These are phyloP conservation scores for Talaromyces thailandensis DNA, from an alignment of 495 filamentous ascomycete genomes.

Conservation along the genomic window DNA sequence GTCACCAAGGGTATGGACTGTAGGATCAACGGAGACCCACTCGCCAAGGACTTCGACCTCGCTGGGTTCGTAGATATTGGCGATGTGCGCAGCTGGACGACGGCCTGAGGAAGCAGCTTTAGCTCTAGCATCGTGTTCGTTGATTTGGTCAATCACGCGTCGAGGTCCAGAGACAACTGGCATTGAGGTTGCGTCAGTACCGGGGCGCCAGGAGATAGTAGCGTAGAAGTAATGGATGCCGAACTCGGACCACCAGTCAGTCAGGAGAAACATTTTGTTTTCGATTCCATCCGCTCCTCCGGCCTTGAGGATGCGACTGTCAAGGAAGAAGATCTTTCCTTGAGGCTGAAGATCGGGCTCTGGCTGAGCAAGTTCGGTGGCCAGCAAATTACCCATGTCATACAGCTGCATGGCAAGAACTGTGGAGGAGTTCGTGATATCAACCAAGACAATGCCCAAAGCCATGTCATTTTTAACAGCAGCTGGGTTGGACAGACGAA, in stretches of 20 bases:
- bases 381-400: constrained; percentile 12
- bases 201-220: constrained; percentile 20
- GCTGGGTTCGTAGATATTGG: constrained; percentile 1
- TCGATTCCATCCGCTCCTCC: constrained; percentile 5
- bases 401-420: constrained; percentile 19
- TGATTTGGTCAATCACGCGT: not conserved
- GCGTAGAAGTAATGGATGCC: constrained; percentile 25
- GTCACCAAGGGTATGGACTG: constrained; percentile 8
- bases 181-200: not conserved
- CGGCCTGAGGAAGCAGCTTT: not conserved
- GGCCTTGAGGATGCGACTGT: constrained; percentile 15
- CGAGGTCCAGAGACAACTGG: not conserved
- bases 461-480: constrained; percentile 9
- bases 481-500: constrained; percentile 18
- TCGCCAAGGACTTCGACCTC: constrained; percentile 19
- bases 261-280: constrained; percentile 18
- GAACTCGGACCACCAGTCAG: constrained; percentile 22
- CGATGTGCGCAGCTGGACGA: not conserved
- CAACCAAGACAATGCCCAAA: constrained; percentile 17
- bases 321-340: constrained; percentile 29
- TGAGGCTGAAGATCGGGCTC: not conserved
- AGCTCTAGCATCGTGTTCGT: not conserved
- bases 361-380: constrained; percentile 1
- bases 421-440: constrained; percentile 2
- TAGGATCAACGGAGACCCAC: constrained; percentile 12